Evolutionary conservation across 2,329 filamentous ascomycete genomes (phyloP), one percentile per base, ranked within the genome.

Genomic region (Nothophaeocryptopus gaeumannii): DNA sequence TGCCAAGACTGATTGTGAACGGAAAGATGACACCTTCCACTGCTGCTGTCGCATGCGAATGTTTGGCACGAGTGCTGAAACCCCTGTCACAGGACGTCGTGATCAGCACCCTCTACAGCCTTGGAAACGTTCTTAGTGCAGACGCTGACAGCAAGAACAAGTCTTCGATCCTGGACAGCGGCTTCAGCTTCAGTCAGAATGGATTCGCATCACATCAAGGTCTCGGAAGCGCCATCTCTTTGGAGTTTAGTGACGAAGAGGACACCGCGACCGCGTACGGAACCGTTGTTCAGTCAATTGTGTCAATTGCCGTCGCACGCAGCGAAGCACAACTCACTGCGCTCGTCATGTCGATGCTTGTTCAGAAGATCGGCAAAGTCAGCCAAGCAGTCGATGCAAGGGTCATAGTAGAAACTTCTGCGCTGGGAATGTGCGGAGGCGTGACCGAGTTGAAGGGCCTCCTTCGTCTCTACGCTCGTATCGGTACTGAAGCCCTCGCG

Each of bases 211-310:
- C 58, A 14, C 58, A 67, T n/a, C 63, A 65, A 14, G 57, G 54
- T 13, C 49, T 63, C 20, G 88, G 85, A 31, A 95, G 89, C 66
- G 80, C 86, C 34, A 87, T 95, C 47, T 96, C 92, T 2, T 71
- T 99, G 20, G 79, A 84, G 20, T 76, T 86, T 33, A 55, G 79
- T 53, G 84, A 84, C 14, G 87, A 93, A 39, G 89, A 95, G 62
- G 91, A 96, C 55, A 85, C 83, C 1, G 82, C 84, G 4, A 74
- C 83, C 29, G 84, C 90, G 0, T 90, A 95, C 65, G 82, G 84
- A 32, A 95, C 92, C 55, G 86, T 97, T n/a, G 84, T 97, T n/a
- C 85, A 95, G 65, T 89, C 92, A 0, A 92, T 99, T 54, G 92
- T 95, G 50, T 85, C 84, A n/a, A 89, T 99, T 66, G 89, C 93